Evolutionary conservation across 441 rosid genomes (phyloP).

Genomic region (Brassica hybrid): DNA sequence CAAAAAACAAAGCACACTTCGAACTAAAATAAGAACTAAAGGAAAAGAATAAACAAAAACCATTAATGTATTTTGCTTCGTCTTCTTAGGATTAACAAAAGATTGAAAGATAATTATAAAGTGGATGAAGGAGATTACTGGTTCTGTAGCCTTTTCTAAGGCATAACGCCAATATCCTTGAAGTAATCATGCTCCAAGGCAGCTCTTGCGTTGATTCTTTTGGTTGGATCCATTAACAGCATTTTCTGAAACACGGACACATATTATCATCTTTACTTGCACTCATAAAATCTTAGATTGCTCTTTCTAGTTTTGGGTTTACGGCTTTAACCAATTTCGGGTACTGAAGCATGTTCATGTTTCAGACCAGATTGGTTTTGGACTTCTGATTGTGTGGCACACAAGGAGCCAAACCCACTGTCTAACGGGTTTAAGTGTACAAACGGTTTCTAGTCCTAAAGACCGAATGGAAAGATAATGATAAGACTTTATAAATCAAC

Average conservation of each 20-base stretch:
- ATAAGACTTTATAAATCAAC: slow-evolving; percentile 12
- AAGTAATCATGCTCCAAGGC: slow-evolving; percentile 95
- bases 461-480: not conserved
- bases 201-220: slow-evolving; percentile 85
- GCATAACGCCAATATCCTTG: slow-evolving; percentile 79
- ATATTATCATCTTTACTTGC: slow-evolving; percentile 20
- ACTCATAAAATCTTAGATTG: slow-evolving; percentile 4
- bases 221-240: slow-evolving; percentile 90
- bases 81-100: slow-evolving; percentile 22
- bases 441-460: not conserved
- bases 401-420: not conserved
- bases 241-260: slow-evolving; percentile 68
- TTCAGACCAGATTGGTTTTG: slow-evolving; percentile 1
- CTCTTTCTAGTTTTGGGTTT: not conserved
- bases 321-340: not conserved
- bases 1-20: slow-evolving; percentile 29
- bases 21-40: slow-evolving; percentile 23
- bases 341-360: slow-evolving; percentile 12
- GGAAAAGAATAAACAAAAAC: slow-evolving; percentile 37
- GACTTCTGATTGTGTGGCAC: not conserved
- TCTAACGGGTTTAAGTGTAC: not conserved
- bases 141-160: slow-evolving; percentile 45
- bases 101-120: slow-evolving; percentile 30
- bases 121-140: slow-evolving; percentile 35
- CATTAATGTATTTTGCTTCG: slow-evolving; percentile 26